Evolutionary conservation across 208 protist genomes (phyloP), one percentile per base, ranked within the genome.

Genomic region (Leishmania braziliensis): DNA sequence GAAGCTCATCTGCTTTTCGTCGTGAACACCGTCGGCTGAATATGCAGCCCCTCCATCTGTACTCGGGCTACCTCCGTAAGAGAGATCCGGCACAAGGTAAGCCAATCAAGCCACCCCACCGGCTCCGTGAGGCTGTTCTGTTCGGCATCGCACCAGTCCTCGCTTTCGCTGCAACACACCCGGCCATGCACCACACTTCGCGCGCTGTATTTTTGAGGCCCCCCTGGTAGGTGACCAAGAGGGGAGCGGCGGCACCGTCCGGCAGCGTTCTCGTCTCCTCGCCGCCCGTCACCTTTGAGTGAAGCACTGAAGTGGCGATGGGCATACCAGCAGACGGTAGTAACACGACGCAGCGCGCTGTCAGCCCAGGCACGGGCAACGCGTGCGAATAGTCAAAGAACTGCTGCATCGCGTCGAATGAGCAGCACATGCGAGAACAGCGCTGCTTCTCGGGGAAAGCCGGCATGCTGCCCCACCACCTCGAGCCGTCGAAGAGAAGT

Each of bases 391-490:
- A 90, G 71, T 91, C 87, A 58, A 87, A 93, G 82, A 72, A 53
- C 77, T 79, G 69, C 75, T 72, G 65, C 29, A 63, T 62, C 10
- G 80, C 81, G 63, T 91, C 83, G 77, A 88, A 93, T 58, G 84
- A 86, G 84, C 88, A 84, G 58, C 80, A 83, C 62, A 86, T 84
- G 76, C 90, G 82, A 29, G 85, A 91, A 76, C 88, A 85, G 29
- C 81, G 85, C 84, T 89, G 90, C 71, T 79, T 77, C 1, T 85
- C 87, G 10, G 80, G 83, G 0, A 87, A 83, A 0, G 86, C 74
- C 23, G 90, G 88, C 85, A 94, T 91, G 6, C 90, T 88, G 54
- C 88, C 86, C 43, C 0, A 88, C 48, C 58, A 94, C 85, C 29
- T 91, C 88, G 75, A 94, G 89, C 4, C 83, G 75, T 29, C 26